These are phyloP conservation scores for Aspergillus sp. DNA, from an alignment of 2,329 filamentous ascomycete species.

Conservation along the genomic window DNA sequence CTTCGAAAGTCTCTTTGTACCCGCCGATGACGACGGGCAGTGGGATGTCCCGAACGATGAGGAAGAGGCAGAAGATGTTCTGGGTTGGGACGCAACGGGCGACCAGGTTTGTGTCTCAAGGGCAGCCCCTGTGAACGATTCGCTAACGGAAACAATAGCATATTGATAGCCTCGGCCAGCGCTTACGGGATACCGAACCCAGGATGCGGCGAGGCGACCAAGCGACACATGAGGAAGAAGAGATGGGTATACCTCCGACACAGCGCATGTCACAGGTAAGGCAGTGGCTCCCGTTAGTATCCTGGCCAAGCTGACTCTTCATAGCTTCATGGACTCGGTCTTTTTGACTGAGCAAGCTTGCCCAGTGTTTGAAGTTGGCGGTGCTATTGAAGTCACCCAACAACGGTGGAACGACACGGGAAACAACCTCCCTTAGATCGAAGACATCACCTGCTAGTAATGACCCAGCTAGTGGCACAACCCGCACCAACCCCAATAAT, in stretches of 20 bases:
- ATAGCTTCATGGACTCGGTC: constrained; percentile 38
- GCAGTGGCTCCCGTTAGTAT: constrained; percentile 1
- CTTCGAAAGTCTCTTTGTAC: constrained; percentile 61
- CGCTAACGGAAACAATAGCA: constrained; percentile 21
- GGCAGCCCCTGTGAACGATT: neutral
- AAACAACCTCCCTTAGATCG: neutral
- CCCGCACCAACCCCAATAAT: constrained; percentile 73
- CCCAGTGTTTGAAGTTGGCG: neutral
- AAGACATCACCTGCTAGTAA: constrained; percentile 14
- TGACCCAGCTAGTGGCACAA: constrained; percentile 84
- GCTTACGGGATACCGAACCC: constrained; percentile 36
- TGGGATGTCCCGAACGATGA: constrained; percentile 61
- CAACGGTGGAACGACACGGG: neutral
- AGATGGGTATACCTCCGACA: constrained; percentile 47
- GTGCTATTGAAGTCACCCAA: neutral
- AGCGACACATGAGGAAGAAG: constrained; percentile 23
- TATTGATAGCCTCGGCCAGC: constrained; percentile 26
- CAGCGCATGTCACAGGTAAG: constrained; percentile 50
- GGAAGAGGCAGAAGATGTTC: constrained; percentile 56
- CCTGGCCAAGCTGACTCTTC: constrained; percentile 19
- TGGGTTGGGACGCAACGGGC: constrained; percentile 62
- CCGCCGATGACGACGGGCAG: constrained; percentile 57
- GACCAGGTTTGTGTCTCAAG: constrained; percentile 40
- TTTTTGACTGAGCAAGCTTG: constrained; percentile 41
- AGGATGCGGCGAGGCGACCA: constrained; percentile 17